Percentiles rank a stretch among this genome's conserved stretches.
Conservation (phyloP, 1,284 basidiomycete genomes). For the Pisolithus thermaeus region DNA sequence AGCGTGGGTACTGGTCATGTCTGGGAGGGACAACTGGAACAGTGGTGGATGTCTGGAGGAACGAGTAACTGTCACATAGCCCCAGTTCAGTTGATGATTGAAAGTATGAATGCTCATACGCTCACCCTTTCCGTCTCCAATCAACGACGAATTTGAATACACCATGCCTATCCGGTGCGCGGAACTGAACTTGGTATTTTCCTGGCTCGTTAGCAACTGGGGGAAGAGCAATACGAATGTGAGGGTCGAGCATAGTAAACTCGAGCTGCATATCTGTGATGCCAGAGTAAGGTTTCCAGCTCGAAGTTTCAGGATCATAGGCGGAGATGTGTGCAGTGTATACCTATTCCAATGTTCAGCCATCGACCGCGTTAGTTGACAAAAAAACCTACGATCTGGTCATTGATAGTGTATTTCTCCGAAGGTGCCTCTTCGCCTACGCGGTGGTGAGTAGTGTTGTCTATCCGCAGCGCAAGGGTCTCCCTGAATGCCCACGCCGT, state of each 20-base stretch:
- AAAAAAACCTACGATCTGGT: slow-evolving; percentile 60
- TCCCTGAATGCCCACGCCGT: slow-evolving; percentile 92
- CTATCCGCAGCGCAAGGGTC: slow-evolving; percentile 74
- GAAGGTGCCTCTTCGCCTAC: slow-evolving; percentile 53
- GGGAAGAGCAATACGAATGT: slow-evolving; percentile 71
- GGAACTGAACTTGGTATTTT: slow-evolving; percentile 75
- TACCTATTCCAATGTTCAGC: slow-evolving; percentile 40
- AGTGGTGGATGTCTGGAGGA: slow-evolving; percentile 67
- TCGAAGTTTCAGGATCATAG: slow-evolving; percentile 47
- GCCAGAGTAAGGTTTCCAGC: slow-evolving; percentile 70
- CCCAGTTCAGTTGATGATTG: neutral
- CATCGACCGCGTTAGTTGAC: slow-evolving; percentile 1
- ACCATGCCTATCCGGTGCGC: slow-evolving; percentile 90
- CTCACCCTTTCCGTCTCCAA: slow-evolving; percentile 83
- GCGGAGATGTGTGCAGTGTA: slow-evolving; percentile 70
- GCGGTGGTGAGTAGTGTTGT: slow-evolving; percentile 69
- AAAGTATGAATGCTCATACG: neutral
- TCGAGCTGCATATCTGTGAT: slow-evolving; percentile 84
- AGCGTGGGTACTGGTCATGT: slow-evolving; percentile 93
- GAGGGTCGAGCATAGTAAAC: slow-evolving; percentile 97
- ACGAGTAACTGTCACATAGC: slow-evolving; percentile 50
- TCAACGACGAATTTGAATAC: slow-evolving; percentile 95
- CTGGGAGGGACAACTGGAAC: slow-evolving; percentile 89
- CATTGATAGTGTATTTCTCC: slow-evolving; percentile 82
- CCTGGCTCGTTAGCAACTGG: slow-evolving; percentile 52